These are phyloP conservation scores for Apiospora pterosperma DNA, from an alignment of 2,329 filamentous ascomycete species.

Conservation along the genomic window DNA sequence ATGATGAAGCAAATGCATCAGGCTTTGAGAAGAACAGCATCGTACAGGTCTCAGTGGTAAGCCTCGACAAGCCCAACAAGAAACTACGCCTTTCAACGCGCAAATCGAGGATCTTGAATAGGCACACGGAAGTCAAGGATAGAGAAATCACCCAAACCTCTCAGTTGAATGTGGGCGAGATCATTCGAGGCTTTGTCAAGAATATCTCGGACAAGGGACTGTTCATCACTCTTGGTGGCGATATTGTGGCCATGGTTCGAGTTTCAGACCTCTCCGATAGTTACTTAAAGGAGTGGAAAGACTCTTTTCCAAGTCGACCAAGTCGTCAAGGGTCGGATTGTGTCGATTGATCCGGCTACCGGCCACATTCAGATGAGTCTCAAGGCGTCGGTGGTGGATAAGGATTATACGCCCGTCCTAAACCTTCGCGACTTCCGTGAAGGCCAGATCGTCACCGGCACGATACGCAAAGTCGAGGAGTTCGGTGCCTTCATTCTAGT, in stretches of 20 bases:
- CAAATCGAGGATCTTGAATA: conserved; percentile 86
- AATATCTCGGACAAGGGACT: conserved; percentile 85
- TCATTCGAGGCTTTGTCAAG: conserved; percentile 89
- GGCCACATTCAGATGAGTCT: conserved; percentile 81
- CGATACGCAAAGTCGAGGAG: conserved; percentile 88
- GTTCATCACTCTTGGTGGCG: conserved; percentile 79
- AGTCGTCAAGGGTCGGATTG: conserved; percentile 83
- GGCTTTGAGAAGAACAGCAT: conserved; percentile 81
- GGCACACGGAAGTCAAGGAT: conserved; percentile 76
- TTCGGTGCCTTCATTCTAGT: conserved; percentile 94
- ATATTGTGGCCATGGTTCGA: conserved; percentile 77
- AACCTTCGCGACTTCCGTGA: conserved; percentile 73
- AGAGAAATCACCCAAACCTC: conserved; percentile 68
- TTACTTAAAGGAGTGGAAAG: conserved; percentile 95
- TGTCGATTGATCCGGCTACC: conserved; percentile 63
- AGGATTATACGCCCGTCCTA: conserved; percentile 70
- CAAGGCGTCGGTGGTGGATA: conserved; percentile 79
- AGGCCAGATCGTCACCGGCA: conserved; percentile 83
- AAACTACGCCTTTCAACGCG: conserved; percentile 76
- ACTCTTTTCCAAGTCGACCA: conserved; percentile 86
- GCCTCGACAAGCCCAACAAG: conserved; percentile 81
- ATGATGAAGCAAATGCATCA: conserved; percentile 71
- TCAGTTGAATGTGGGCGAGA: conserved; percentile 72
- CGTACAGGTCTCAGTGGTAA: conserved; percentile 79
- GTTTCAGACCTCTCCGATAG: conserved; percentile 86